Evolutionary conservation across 2,329 filamentous ascomycete species (phyloP).

Genomic region (Fusarium paranaense): DNA sequence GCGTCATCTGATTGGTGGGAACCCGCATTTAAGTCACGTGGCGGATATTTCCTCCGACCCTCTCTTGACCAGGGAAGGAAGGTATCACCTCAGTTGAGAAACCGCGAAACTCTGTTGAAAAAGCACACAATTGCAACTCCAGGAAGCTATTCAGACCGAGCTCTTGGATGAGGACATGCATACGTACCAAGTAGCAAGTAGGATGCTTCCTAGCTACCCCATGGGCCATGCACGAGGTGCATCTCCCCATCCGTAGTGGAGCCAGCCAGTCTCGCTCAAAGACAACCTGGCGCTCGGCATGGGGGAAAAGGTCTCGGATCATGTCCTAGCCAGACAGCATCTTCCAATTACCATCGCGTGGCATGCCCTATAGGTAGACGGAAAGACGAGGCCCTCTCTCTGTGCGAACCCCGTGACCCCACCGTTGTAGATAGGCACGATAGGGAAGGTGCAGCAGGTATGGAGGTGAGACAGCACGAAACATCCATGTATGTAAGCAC

Average conservation of each 20-base stretch:
- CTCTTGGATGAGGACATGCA: neutral
- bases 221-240: neutral
- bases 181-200: neutral
- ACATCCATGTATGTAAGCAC: neutral
- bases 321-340: neutral
- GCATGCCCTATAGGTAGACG: neutral
- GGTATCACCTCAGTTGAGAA: neutral
- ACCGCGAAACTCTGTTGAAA: neutral
- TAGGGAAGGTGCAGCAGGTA: neutral
- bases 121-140: neutral
- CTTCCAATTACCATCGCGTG: neutral
- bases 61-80: neutral
- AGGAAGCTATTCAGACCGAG: neutral
- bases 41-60: neutral
- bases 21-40: neutral
- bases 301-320: neutral
- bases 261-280: neutral
- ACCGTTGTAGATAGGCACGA: neutral
- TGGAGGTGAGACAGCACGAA: neutral
- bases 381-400: neutral
- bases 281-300: neutral
- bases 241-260: neutral
- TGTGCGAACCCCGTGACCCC: neutral
- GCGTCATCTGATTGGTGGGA: slow-evolving; percentile 14
- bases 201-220: neutral